Evolutionary conservation across 2,329 filamentous ascomycete genomes (phyloP).

Genomic region (Pseudogymnoascus sp.): DNA sequence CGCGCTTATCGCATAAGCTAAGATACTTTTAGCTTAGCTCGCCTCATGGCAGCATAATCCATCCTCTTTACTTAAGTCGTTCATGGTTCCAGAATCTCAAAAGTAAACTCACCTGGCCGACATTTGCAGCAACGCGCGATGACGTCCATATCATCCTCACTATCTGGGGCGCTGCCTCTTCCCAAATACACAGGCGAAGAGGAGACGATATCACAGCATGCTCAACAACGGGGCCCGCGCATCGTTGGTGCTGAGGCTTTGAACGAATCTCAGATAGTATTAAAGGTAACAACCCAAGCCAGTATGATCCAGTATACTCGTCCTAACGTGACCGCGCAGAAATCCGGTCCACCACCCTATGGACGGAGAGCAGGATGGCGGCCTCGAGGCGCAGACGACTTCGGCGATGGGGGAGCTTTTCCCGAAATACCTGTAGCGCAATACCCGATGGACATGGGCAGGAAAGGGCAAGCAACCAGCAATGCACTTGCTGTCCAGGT

Average conservation of each 20-base stretch:
- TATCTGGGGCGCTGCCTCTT: slow-evolving; percentile 76
- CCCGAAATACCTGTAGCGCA: slow-evolving; percentile 91
- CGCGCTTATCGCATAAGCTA: not conserved
- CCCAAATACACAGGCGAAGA: slow-evolving; percentile 87
- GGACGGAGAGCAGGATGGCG: slow-evolving; percentile 85
- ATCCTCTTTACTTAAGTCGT: slow-evolving; percentile 1
- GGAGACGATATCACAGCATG: slow-evolving; percentile 66
- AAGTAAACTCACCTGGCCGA: not conserved
- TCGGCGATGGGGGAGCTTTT: slow-evolving; percentile 92
- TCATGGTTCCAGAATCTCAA: not conserved
- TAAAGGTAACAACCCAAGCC: slow-evolving; percentile 48
- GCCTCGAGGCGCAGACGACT: slow-evolving; percentile 81
- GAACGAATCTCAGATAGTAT: slow-evolving; percentile 77
- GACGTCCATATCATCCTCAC: slow-evolving; percentile 61
- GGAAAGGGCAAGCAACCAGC: slow-evolving; percentile 61
- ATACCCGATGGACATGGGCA: slow-evolving; percentile 92
- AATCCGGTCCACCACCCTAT: slow-evolving; percentile 79
- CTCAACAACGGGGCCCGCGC: slow-evolving; percentile 71
- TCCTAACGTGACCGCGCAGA: slow-evolving; percentile 38
- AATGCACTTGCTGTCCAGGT: slow-evolving; percentile 93
- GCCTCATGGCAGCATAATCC: slow-evolving; percentile 4
- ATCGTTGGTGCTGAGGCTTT: slow-evolving; percentile 74
- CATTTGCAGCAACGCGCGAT: slow-evolving; percentile 36
- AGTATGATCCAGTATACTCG: not conserved
- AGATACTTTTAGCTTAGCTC: not conserved